phyloP scores from a whole-genome alignment of 2,329 filamentous ascomycete species.

The Apiospora pterosperma region DNA sequence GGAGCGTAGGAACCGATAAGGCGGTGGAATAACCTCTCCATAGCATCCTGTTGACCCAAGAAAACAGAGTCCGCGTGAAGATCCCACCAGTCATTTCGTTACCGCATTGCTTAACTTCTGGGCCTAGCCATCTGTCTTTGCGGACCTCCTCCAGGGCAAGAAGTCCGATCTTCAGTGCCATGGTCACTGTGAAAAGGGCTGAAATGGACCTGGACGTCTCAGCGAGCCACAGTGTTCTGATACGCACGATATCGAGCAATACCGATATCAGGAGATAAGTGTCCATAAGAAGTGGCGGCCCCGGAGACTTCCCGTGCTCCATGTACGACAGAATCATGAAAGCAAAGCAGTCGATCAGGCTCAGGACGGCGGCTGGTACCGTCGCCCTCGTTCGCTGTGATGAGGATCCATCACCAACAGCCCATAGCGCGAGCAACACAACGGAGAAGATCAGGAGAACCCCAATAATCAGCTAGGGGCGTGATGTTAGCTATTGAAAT shows the following conservation, averaged over 20 bases:
- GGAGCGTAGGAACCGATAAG: conserved; percentile 11
- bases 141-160: conserved; percentile 8
- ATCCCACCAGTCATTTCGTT: conserved; percentile 24
- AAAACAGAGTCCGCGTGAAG: conserved; percentile 20
- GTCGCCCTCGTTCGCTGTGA: conserved; percentile 8
- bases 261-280: conserved; percentile 14
- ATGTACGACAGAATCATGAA: conserved; percentile 13
- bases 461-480: background rate
- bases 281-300: conserved; percentile 14
- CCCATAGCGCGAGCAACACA: conserved; percentile 5
- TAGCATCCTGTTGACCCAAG: conserved; percentile 20
- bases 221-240: conserved; percentile 14
- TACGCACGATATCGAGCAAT: conserved; percentile 13
- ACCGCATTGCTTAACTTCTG: background rate
- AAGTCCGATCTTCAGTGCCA: conserved; percentile 9
- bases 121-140: conserved; percentile 1
- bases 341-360: conserved; percentile 9
- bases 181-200: background rate
- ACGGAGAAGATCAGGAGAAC: background rate
- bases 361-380: conserved; percentile 11
- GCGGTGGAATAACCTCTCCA: conserved; percentile 10
- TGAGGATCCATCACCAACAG: background rate
- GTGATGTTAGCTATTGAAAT: background rate
- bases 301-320: conserved; percentile 14
- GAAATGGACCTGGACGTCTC: background rate